Evolutionary conservation across 1,139 yeast species (phyloP).

Genomic region (Blastobotrys persicus): DNA sequence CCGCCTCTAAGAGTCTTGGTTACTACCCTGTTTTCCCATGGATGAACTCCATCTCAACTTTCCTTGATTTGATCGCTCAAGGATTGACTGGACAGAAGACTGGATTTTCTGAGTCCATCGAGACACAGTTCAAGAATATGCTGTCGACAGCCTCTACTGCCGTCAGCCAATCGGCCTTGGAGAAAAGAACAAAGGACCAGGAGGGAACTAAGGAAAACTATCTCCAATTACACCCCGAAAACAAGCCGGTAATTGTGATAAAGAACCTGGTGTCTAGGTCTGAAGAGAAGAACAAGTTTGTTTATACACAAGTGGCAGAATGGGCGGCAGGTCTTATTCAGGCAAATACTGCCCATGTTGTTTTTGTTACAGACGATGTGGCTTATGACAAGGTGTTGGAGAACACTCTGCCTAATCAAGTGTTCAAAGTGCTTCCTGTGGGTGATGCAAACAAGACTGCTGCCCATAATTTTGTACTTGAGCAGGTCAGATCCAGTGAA

Average conservation of each 20-base stretch:
- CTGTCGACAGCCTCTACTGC: conserved; percentile 71
- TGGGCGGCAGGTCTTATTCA: conserved; percentile 83
- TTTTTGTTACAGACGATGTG: conserved; percentile 81
- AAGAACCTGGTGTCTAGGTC: conserved; percentile 62
- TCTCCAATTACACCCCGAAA: conserved; percentile 81
- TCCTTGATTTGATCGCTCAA: conserved; percentile 81
- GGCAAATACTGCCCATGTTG: conserved; percentile 83
- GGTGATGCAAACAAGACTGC: conserved; percentile 78
- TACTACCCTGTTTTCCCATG: conserved; percentile 94
- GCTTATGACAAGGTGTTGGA: conserved; percentile 69
- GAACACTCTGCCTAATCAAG: conserved; percentile 74
- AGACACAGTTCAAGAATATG: conserved; percentile 80
- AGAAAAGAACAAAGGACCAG: conserved; percentile 30
- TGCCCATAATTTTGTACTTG: conserved; percentile 67
- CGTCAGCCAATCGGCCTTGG: conserved; percentile 65
- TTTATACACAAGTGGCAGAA: conserved; percentile 76
- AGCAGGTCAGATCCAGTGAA: conserved; percentile 44
- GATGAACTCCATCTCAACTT: conserved; percentile 76
- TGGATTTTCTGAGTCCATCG: conserved; percentile 83
- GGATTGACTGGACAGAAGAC: conserved; percentile 93
- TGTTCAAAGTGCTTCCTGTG: conserved; percentile 68
- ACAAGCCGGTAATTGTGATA: conserved; percentile 81
- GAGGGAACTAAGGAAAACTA: conserved; percentile 57
- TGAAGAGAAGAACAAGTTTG: conserved; percentile 59
- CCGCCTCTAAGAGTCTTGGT: conserved; percentile 75